Percentiles rank a stretch among this genome's conserved stretches.
phyloP scores from a whole-genome alignment of 257 asterid species.

The Solanum rostratum region DNA sequence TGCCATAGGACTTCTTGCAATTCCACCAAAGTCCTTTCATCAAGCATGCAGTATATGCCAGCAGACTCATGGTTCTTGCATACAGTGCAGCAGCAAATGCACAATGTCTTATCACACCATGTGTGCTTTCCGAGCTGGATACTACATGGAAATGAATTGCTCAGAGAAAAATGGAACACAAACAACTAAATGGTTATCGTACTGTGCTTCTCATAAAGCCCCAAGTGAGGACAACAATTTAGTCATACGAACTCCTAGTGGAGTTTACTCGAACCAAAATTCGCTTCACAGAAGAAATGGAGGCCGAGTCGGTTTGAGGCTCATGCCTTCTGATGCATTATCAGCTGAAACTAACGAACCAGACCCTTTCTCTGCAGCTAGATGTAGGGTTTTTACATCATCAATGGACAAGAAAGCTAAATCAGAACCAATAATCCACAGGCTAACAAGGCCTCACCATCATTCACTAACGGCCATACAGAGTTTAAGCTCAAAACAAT shows the following conservation, averaged over 20 bases:
- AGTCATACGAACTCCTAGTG: background rate
- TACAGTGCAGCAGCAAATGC: constrained; percentile 1
- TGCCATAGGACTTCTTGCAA: background rate
- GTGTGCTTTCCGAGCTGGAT: constrained; percentile 1
- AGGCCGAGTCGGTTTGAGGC: background rate
- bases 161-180: background rate
- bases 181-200: background rate
- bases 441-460: background rate
- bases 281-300: background rate
- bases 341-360: background rate
- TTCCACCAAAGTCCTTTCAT: background rate
- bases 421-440: background rate
- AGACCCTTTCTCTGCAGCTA: background rate
- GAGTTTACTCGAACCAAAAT: background rate
- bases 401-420: background rate
- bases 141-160: background rate
- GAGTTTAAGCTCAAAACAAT: background rate
- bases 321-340: background rate
- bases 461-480: background rate
- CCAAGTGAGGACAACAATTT: background rate
- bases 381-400: background rate
- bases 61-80: constrained; percentile 3
- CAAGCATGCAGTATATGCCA: background rate
- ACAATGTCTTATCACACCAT: background rate
- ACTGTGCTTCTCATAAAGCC: background rate